Base-by-base conservation (phyloP, 2,329 filamentous ascomycete species). In the Aspergillus arachidicola region DNA sequence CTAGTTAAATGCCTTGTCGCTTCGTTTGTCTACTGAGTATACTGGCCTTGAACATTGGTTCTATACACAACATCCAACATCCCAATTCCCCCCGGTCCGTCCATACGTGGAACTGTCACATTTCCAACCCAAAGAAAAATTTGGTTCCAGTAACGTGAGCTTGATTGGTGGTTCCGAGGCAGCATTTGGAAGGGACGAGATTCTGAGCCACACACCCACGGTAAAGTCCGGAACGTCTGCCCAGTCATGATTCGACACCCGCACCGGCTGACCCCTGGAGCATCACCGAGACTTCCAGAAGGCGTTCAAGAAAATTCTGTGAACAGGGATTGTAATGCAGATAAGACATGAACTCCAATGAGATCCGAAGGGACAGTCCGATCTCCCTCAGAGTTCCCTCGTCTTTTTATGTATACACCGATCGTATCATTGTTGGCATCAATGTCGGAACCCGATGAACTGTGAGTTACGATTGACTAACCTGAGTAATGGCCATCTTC, bases 191-290 rank as follows among this genome's bases (percentile, higher is more conserved):
- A 57, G 26, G 54, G 26, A 43, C 14, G 55, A 41, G 11, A 30
- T 41, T 46, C 30, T 58, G 57, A 59, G 48, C 48, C 63, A 64
- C 59, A 58, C 63, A 41, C 36, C 19, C 36, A n/a, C 38, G 63
- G 63, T 58, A 62, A 62, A 55, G 53, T 62, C 63, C 63, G 63
- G 63, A 58, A 62, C 45, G 53, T n/a, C 51, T 12, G 28, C 32
- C 58, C 51, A 19, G 21, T 21, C 28, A 55, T 55, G 51, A 59
- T 59, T 51, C 48, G 50, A 50, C 41, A 21, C 46, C 46, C 45
- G 57, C 57, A 28, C 21, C 46, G 30, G 57, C 30, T 38, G 45
- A 51, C 58, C 57, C 57, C 45, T 58, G 43, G 43, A 41, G 45
- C 34, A 34, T 46, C 57, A 38, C 53, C 43, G 45, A 48, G 30